A percentile compares a stretch with the other conserved stretches of the same genome.
Conservation (phyloP, 441 rosid species). For the Arabidopsis lyrata region DNA sequence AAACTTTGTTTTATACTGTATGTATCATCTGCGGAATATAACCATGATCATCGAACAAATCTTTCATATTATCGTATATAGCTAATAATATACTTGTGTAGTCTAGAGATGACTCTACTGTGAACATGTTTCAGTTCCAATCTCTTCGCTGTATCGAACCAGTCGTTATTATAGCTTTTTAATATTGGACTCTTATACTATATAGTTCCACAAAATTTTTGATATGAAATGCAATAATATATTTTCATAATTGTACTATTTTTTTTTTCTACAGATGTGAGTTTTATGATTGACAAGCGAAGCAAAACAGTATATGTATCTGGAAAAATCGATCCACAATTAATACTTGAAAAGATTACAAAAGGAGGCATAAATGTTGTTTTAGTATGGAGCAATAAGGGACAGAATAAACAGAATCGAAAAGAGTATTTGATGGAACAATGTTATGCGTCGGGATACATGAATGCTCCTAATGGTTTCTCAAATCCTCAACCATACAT, state of each 20-base stretch:
- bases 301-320: slow-evolving; percentile 16
- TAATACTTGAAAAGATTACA: slow-evolving; percentile 18
- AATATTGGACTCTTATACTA: neutral
- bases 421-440: slow-evolving; percentile 16
- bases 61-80: neutral
- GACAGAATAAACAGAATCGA: neutral
- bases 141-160: neutral
- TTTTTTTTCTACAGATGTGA: slow-evolving; percentile 2
- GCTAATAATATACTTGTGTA: neutral
- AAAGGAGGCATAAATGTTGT: slow-evolving; percentile 21
- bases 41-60: too few relatives aligned
- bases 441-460: neutral
- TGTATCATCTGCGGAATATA: too few relatives aligned
- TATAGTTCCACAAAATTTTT: neutral
- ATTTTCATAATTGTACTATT: neutral
- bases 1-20: too few relatives aligned
- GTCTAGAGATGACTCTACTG: neutral
- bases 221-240: neutral
- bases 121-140: neutral
- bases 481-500: neutral
- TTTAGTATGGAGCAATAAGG: slow-evolving; percentile 3
- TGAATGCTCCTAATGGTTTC: slow-evolving; percentile 9
- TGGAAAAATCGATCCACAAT: slow-evolving; percentile 24
- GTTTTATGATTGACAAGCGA: slow-evolving; percentile 13
- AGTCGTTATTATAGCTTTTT: neutral